Base-by-base conservation (phyloP, 768 basidiomycete genomes). In the Leccinum uliginosum region DNA sequence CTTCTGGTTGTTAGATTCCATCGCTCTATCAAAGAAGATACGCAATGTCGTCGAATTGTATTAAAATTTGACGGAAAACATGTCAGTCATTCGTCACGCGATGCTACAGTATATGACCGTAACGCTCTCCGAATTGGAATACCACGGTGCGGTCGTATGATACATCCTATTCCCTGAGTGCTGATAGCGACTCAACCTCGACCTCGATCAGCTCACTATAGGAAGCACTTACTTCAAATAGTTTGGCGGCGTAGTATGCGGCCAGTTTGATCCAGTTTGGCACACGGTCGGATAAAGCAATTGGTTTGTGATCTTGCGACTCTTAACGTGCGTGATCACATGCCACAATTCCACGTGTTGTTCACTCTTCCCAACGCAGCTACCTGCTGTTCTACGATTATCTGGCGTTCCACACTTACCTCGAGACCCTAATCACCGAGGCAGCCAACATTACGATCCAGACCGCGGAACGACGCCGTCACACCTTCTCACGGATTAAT, bases 211-310 rank as follows among this genome's bases (percentile, higher is more conserved):
- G 59, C 78, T 98, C 56, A 93, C 83, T 24, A 81, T 98, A 49
- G 91, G 96, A 65, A 94, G 89, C 64, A 92, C 93, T 0, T 94
- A 98, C 65, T 98, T 98, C 71, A 84, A 85, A 38, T 92, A 90
- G 1, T 99, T 98, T 65, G 95, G 98, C 66, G 74, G 82, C 23
- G 80, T 96, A 50, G 93, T 98, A 2, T 84, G 95, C 3, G 82
- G 84, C 29, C 93, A 95, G 65, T 81, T 98, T 7, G 93, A 96
- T 70, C 81, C 93, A 0, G 88, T 97, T 7, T 98, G 97, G 96
- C 93, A 98, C 71, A 92, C 93, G 73, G 95, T 97, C 26, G 93
- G 58, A 98, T 95, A 5, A 93, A 92, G 63, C 91, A 93, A 58
- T 83, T 98, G 11, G 93, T 98, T 9, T 83, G 79, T 50, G 96